Conservation (phyloP, 176 grass and related monocot species). For the maize (Zea mays) region DNA sequence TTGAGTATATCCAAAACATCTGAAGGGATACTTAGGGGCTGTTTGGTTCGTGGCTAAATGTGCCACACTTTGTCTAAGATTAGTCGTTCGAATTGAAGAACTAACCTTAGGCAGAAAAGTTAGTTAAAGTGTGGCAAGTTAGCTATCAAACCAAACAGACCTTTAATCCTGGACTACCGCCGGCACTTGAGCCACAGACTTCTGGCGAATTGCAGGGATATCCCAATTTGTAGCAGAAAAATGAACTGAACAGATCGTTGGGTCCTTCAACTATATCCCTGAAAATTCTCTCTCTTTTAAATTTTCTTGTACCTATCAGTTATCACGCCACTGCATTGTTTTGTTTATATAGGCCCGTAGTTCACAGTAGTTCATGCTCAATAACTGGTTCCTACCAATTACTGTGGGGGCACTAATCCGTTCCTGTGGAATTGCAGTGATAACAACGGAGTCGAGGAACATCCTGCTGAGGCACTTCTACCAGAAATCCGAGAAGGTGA, state of each 20-base stretch:
- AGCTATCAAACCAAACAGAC: too few relatives aligned
- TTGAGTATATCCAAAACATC: neutral
- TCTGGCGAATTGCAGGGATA: neutral
- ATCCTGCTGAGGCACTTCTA: conserved; percentile 84
- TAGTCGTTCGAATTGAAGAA: too few relatives aligned
- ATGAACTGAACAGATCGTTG: neutral
- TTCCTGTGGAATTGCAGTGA: conserved; percentile 55
- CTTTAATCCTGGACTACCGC: too few relatives aligned
- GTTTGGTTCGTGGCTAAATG: too few relatives aligned
- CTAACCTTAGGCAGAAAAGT: too few relatives aligned
- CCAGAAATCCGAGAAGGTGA: conserved; percentile 78
- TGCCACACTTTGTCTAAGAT: too few relatives aligned
- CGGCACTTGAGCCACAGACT: neutral
- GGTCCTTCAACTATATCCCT: neutral
- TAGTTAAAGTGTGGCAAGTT: too few relatives aligned
- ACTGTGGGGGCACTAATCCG: neutral
- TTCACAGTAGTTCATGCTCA: neutral
- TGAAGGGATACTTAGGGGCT: too few relatives aligned
- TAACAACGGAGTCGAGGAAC: conserved; percentile 76
- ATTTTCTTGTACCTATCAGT: neutral
- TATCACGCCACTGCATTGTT: neutral
- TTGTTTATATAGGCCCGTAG: conserved; percentile 1
- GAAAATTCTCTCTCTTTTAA: neutral
- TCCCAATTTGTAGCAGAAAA: neutral
- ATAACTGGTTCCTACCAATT: too few relatives aligned